A percentile compares a stretch with the other conserved stretches of the same genome.
Evolutionary conservation across 345 rosid species (phyloP).

Genomic region (Salix caprea): DNA sequence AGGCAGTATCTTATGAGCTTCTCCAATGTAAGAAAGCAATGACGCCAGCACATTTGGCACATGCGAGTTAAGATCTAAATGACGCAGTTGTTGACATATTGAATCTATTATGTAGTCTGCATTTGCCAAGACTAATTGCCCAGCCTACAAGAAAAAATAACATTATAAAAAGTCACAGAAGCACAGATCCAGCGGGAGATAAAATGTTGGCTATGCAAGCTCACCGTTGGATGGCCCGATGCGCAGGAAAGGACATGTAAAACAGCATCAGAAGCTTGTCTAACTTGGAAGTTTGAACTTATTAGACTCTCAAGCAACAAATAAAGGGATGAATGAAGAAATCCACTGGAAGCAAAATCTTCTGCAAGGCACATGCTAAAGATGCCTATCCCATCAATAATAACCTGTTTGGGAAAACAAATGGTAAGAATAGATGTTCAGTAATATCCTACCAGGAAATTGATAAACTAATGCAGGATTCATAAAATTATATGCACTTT

Average conservation of each 20-base stretch:
- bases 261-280: slow-evolving; percentile 73
- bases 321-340: slow-evolving; percentile 84
- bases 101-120: slow-evolving; percentile 91
- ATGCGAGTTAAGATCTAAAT: slow-evolving; percentile 81
- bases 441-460: not conserved
- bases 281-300: slow-evolving; percentile 63
- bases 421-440: slow-evolving; percentile 5
- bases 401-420: slow-evolving; percentile 45
- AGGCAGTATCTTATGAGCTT: slow-evolving; percentile 71
- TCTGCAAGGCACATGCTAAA: slow-evolving; percentile 69
- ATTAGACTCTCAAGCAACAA: slow-evolving; percentile 79
- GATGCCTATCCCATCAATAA: slow-evolving; percentile 78
- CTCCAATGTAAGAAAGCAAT: slow-evolving; percentile 89
- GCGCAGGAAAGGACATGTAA: slow-evolving; percentile 58
- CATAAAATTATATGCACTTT: not conserved
- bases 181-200: slow-evolving; percentile 6
- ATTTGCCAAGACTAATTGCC: slow-evolving; percentile 79
- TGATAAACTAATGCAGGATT: not conserved
- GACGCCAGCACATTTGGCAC: slow-evolving; percentile 94
- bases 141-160: slow-evolving; percentile 52
- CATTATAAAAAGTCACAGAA: slow-evolving; percentile 8
- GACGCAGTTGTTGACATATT: slow-evolving; percentile 80
- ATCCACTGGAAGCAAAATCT: slow-evolving; percentile 74
- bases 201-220: slow-evolving; percentile 19
- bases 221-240: slow-evolving; percentile 64